A percentile compares a stretch with the other conserved stretches of the same genome.
These are phyloP conservation scores for Tranzscheliella williamsii DNA, from an alignment of 1,284 basidiomycete species.

Conservation along the genomic window DNA sequence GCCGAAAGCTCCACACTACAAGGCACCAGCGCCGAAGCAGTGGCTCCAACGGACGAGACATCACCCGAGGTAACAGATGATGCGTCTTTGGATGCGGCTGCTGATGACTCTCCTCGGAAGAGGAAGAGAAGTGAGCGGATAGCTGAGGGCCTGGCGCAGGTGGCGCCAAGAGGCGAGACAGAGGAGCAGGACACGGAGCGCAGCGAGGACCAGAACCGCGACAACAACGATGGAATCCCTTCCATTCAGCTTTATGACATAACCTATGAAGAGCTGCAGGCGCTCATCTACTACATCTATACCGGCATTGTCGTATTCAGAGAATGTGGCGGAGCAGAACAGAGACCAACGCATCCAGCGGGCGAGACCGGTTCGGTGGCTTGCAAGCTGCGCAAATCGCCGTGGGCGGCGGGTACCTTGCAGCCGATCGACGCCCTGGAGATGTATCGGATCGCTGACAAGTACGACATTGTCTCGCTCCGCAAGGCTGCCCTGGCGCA, in stretches of 20 bases:
- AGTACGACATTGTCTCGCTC: constrained; percentile 1
- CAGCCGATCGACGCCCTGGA: constrained; percentile 3
- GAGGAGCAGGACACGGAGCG: no score
- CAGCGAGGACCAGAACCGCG: no score
- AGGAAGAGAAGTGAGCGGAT: no score
- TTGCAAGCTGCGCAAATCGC: background rate
- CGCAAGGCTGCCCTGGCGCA: constrained; percentile 1
- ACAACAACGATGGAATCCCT: background rate
- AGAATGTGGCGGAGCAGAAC: background rate
- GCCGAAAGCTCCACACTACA: background rate
- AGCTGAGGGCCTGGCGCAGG: no score
- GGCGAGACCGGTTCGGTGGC: background rate
- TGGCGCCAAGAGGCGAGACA: no score
- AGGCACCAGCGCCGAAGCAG: background rate
- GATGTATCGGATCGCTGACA: constrained; percentile 11
- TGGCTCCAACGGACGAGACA: background rate
- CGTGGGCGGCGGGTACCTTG: background rate
- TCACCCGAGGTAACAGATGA: background rate
- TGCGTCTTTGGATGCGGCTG: no score
- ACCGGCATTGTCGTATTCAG: constrained; percentile 1
- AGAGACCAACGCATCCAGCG: no score
- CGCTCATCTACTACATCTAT: constrained; percentile 1
- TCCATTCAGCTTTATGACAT: background rate
- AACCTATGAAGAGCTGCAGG: constrained; percentile 2
- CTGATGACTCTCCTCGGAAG: no score